Percentiles rank a stretch among this genome's conserved stretches.
phyloP scores from a whole-genome alignment of 108 stramenopile genomes.

The Cyclostephanos tholiformis region DNA sequence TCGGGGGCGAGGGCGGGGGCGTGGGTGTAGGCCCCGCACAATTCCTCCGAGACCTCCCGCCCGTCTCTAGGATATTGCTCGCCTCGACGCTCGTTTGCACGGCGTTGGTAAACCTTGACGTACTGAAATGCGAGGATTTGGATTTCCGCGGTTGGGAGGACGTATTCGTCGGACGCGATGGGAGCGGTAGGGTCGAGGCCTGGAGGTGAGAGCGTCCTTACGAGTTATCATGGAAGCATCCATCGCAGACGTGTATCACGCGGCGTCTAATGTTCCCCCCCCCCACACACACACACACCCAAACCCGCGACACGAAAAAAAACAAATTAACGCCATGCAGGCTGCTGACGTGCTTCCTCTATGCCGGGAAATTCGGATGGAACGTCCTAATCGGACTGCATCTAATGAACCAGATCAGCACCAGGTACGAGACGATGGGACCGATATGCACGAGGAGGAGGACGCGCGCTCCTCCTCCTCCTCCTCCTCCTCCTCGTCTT shows the following conservation, averaged over 20 bases:
- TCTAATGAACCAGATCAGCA: slow-evolving; percentile 41
- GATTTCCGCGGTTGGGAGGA: slow-evolving; percentile 26
- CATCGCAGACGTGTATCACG: background rate
- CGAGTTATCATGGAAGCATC: background rate
- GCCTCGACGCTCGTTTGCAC: slow-evolving; percentile 40
- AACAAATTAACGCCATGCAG: slow-evolving; percentile 9
- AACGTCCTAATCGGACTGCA: slow-evolving; percentile 29
- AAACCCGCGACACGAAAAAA: background rate
- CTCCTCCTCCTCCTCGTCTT: background rate
- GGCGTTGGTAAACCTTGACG: slow-evolving; percentile 41
- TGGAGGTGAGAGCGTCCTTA: slow-evolving; percentile 33
- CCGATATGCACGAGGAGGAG: slow-evolving; percentile 42
- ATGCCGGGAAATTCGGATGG: slow-evolving; percentile 40
- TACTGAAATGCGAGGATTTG: slow-evolving; percentile 23
- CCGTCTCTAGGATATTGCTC: slow-evolving; percentile 42
- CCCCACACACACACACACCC: too few relatives aligned
- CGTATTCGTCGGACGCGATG: slow-evolving; percentile 9
- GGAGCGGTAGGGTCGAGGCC: slow-evolving; percentile 28
- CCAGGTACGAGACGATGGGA: slow-evolving; percentile 39
- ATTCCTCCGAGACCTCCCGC: slow-evolving; percentile 43
- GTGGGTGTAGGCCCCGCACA: slow-evolving; percentile 4
- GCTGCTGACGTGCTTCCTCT: slow-evolving; percentile 41
- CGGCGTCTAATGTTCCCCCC: background rate
- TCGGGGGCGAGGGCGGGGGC: background rate
- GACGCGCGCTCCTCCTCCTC: background rate